Percentiles rank a stretch among this genome's conserved stretches.
Conservation (phyloP, 768 basidiomycete genomes). For the Tylopilus vinaceipallidus region DNA sequence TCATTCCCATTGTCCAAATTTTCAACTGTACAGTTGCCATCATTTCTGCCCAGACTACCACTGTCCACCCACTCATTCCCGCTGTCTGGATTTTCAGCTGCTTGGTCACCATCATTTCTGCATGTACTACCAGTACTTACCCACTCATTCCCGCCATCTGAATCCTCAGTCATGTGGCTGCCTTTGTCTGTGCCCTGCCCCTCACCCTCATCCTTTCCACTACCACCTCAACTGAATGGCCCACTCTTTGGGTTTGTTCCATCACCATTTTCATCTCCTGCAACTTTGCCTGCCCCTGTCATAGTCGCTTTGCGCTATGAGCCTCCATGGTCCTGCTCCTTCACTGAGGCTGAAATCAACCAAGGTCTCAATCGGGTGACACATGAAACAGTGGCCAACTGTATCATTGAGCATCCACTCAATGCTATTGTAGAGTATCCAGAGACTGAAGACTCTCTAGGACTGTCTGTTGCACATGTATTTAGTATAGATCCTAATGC, state of each 20-base stretch:
- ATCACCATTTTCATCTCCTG: background rate
- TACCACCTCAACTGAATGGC: too few relatives aligned
- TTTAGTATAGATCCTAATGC: background rate
- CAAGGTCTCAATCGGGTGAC: background rate
- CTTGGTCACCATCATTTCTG: too few relatives aligned
- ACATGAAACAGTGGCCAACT: background rate
- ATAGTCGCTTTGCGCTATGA: background rate
- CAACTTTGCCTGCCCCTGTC: background rate
- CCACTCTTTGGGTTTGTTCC: too few relatives aligned
- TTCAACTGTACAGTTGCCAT: too few relatives aligned
- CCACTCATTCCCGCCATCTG: too few relatives aligned
- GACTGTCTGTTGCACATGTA: background rate
- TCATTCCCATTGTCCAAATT: too few relatives aligned
- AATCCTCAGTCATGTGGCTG: too few relatives aligned
- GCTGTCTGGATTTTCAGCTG: too few relatives aligned
- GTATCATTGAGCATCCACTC: background rate
- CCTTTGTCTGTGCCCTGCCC: background rate
- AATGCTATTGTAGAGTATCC: background rate
- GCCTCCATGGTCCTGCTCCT: background rate
- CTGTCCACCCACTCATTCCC: too few relatives aligned
- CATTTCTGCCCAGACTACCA: too few relatives aligned
- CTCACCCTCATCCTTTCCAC: background rate
- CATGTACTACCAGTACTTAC: too few relatives aligned
- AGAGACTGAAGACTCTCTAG: constrained; percentile 1
- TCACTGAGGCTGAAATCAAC: background rate